Conservation (phyloP, 192 early-diverging fungal species). For the Allomyces arbusculus region DNA sequence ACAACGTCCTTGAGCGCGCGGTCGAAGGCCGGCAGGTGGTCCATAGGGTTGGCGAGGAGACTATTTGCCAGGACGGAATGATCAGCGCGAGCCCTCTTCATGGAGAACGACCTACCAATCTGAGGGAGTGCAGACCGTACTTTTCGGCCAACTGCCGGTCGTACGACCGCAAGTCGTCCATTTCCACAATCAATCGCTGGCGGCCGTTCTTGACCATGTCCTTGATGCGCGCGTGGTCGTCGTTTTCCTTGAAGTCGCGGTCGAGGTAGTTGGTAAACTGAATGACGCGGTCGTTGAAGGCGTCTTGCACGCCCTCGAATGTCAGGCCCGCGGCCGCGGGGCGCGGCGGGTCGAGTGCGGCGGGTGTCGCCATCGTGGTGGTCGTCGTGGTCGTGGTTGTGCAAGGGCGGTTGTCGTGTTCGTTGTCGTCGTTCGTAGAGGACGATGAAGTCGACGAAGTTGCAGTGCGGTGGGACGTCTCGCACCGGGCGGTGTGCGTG, state of each 20-base stretch:
- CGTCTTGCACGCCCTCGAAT: not conserved
- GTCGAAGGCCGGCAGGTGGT: slow-evolving; percentile 38
- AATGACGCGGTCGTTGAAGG: not conserved
- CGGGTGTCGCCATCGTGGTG: too few species aligned
- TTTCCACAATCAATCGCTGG: slow-evolving; percentile 56
- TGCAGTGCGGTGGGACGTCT: too few species aligned
- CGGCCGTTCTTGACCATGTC: not conserved
- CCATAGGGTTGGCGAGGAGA: slow-evolving; percentile 16
- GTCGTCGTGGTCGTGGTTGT: too few species aligned
- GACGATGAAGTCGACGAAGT: too few species aligned
- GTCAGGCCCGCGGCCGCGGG: too few species aligned
- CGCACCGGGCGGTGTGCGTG: too few species aligned
- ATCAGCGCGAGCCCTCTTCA: not conserved
- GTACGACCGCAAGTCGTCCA: slow-evolving; percentile 72
- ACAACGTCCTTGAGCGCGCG: slow-evolving; percentile 44
- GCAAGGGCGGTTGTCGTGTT: too few species aligned
- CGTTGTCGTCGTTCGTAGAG: too few species aligned
- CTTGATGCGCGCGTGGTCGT: not conserved
- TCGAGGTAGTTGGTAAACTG: not conserved
- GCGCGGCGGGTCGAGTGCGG: too few species aligned
- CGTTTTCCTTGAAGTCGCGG: not conserved
- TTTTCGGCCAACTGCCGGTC: slow-evolving; percentile 47
- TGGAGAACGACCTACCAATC: not conserved
- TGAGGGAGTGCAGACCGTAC: slow-evolving; percentile 29
- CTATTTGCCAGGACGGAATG: not conserved